Conservation (phyloP, 805 yeast genomes). For the Wickerhamomyces chambardii region DNA sequence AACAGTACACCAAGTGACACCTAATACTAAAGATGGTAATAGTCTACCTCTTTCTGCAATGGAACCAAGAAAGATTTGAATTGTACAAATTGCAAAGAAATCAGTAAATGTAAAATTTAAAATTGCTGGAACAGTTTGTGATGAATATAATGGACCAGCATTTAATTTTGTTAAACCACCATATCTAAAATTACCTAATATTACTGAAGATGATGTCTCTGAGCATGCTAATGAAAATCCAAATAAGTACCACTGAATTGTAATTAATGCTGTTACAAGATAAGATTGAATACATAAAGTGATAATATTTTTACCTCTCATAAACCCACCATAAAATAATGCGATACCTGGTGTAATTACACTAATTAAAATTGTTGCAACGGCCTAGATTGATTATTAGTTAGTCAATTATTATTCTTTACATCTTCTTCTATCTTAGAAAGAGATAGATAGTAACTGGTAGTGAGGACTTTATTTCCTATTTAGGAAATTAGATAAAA, state of each 20-base stretch:
- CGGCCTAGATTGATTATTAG: slow-evolving; percentile 4
- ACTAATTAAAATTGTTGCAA: slow-evolving; percentile 32
- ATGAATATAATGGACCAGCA: slow-evolving; percentile 68
- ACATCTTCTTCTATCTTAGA: too few species aligned
- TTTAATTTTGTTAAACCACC: slow-evolving; percentile 70
- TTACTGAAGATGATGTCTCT: slow-evolving; percentile 53
- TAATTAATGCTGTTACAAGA: slow-evolving; percentile 59
- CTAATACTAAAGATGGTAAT: slow-evolving; percentile 69
- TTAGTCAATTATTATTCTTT: too few species aligned
- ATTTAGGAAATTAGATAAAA: too few species aligned
- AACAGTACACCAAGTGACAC: slow-evolving; percentile 79
- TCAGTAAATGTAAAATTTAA: slow-evolving; percentile 72
- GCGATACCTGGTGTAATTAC: slow-evolving; percentile 94
- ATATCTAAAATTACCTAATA: slow-evolving; percentile 71
- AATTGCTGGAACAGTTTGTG: slow-evolving; percentile 39
- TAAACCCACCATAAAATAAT: slow-evolving; percentile 81
- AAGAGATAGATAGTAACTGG: too few species aligned
- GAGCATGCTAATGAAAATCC: slow-evolving; percentile 89
- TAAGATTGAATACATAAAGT: slow-evolving; percentile 75
- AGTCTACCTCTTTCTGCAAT: slow-evolving; percentile 90
- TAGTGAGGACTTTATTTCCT: too few species aligned
- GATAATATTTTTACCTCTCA: slow-evolving; percentile 75
- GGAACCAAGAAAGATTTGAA: slow-evolving; percentile 86
- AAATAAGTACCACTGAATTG: slow-evolving; percentile 94
- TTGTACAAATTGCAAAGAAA: slow-evolving; percentile 83